These are phyloP conservation scores for Daldinia decipiens DNA, from an alignment of 495 filamentous ascomycete species.

Conservation along the genomic window DNA sequence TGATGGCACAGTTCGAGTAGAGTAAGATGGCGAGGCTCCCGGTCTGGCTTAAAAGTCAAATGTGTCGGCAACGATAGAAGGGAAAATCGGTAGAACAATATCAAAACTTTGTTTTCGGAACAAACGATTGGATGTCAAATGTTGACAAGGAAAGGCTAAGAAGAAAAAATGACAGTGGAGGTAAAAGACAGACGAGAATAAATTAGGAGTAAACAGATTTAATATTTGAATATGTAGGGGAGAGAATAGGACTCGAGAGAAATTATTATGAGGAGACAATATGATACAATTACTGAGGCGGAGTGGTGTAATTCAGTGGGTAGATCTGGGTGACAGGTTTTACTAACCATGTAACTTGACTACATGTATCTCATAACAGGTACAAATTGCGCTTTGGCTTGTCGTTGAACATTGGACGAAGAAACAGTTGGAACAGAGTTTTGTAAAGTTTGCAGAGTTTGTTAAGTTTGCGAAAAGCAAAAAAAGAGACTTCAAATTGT, in stretches of 20 bases:
- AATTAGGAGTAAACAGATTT: not conserved
- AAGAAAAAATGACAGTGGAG: not conserved
- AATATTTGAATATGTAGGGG: not conserved
- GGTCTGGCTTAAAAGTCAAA: constrained; percentile 31
- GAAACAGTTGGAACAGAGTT: not conserved
- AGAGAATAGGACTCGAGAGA: not conserved
- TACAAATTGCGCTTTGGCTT: not conserved
- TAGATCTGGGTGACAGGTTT: not conserved
- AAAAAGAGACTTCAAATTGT: not conserved
- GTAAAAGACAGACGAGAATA: constrained; percentile 7
- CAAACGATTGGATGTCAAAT: not conserved
- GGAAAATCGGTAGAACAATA: not conserved
- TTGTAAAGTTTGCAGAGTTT: not conserved
- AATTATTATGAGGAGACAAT: not conserved
- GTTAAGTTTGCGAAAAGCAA: not conserved
- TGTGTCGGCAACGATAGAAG: constrained; percentile 15
- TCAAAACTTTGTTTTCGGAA: constrained; percentile 12
- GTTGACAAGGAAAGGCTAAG: not conserved
- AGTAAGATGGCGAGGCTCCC: constrained; percentile 12
- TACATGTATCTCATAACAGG: not conserved
- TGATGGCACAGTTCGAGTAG: constrained; percentile 12
- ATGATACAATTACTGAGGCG: constrained; percentile 10
- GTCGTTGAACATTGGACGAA: not conserved
- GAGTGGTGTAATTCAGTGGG: constrained; percentile 2
- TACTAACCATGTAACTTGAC: constrained; percentile 8